Percentiles rank a stretch among this genome's conserved stretches.
phyloP scores from a whole-genome alignment of 257 asterid genomes.

The Solanum neorickii region DNA sequence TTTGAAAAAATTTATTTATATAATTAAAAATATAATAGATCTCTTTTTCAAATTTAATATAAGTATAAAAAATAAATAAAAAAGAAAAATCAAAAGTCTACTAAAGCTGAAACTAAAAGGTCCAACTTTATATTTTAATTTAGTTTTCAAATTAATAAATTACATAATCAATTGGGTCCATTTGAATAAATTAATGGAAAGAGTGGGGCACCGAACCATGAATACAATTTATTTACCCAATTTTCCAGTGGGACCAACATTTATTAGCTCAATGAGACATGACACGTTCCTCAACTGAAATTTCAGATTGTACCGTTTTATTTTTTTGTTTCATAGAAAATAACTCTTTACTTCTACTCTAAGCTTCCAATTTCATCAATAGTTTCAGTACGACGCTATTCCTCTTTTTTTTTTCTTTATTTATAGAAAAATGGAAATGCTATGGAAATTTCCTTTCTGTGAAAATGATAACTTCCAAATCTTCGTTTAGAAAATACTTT shows the following conservation, averaged over 20 bases:
- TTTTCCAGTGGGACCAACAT: not conserved
- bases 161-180: no score
- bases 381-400: not conserved
- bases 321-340: not conserved
- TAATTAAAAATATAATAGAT: no score
- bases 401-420: not conserved
- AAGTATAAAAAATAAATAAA: no score
- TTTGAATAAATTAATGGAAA: not conserved
- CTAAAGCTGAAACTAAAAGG: no score
- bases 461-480: not conserved
- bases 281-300: not conserved
- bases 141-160: no score
- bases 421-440: not conserved
- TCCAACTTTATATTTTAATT: no score
- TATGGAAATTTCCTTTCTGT: not conserved
- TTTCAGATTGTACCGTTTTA: not conserved
- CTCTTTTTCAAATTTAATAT: no score
- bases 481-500: no score
- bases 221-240: not conserved
- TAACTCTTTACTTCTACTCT: not conserved
- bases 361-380: not conserved
- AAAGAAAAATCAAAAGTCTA: no score
- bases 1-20: no score
- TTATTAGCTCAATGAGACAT: not conserved
- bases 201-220: not conserved